Conservation (phyloP, 2,329 filamentous ascomycete species). For the Ceratocystis harringtonii region DNA sequence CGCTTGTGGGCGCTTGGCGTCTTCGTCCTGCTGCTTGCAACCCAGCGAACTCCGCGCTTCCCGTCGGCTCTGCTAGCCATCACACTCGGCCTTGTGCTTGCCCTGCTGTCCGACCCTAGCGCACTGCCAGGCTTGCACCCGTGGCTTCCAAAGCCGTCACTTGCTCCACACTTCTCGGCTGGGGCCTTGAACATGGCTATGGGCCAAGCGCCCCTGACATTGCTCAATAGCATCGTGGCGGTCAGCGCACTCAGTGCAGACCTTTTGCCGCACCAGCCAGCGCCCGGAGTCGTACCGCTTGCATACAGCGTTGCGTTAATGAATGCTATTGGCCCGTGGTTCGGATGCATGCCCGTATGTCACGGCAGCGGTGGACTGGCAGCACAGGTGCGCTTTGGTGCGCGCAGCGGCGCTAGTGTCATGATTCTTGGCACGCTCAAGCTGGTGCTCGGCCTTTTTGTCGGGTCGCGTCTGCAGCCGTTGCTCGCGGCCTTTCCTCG, state of each 20-base stretch:
- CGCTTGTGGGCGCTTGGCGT: constrained; percentile 60
- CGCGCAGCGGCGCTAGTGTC: constrained; percentile 70
- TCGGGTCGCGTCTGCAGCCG: constrained; percentile 57
- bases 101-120: constrained; percentile 27
- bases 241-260: constrained; percentile 66
- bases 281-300: constrained; percentile 59
- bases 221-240: constrained; percentile 83
- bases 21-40: constrained; percentile 55
- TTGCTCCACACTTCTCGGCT: constrained; percentile 30
- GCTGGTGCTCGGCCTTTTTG: constrained; percentile 57
- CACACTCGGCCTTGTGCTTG: constrained; percentile 50
- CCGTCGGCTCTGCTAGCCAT: constrained; percentile 71
- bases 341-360: constrained; percentile 89
- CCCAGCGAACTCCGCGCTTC: constrained; percentile 48
- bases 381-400: constrained; percentile 81
- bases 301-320: constrained; percentile 70
- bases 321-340: constrained; percentile 79
- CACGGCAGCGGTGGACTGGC: constrained; percentile 85
- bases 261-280: constrained; percentile 51
- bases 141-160: constrained; percentile 1
- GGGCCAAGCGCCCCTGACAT: constrained; percentile 79
- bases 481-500: constrained; percentile 60
- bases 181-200: constrained; percentile 46
- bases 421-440: constrained; percentile 67
- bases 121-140: constrained; percentile 28